Evolutionary conservation across 2,329 filamentous ascomycete genomes (phyloP), one percentile per base, ranked within the genome.

Genomic region (Fusarium armeniacum): DNA sequence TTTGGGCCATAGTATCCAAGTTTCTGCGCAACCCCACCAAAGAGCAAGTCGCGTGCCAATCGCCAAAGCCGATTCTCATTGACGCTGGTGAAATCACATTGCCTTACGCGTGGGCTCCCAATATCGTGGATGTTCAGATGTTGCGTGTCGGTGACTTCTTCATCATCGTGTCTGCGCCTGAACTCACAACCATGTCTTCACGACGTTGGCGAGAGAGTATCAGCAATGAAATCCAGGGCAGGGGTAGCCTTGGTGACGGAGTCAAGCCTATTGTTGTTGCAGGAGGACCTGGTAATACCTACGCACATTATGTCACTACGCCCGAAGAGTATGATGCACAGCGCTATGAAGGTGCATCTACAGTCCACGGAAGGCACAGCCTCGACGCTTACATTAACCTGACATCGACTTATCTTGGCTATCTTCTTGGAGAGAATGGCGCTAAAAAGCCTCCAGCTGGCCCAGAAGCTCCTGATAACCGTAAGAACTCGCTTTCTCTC

Each of bases 321-420:
- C 58, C 60, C 1, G 60, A 63, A 3, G 60, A 63, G 9, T 63
- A 63, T 22, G 58, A 63, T 56, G 30, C 43, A 0, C 60, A 63
- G 10, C n/a, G 60, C 0, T 63, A 63, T 9, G 60, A 63, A 38
- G 60, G 60, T 6, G 60, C 47, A 1, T 63, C 60, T 0, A 63
- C 60, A 1, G 28, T 63, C 0, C 60, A 63, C 3, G 60, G 60
- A 2, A 56, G 60, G 3, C 41, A 63, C 18, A 63, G 58, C 2
- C 33, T 63, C 0, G 41, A 63, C 3, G 60, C 60, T 0, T 63
- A 63, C 18, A 63, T 63, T 13, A 63, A 63, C 2, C 6, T 63
- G 0, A 63, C 60, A 0, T 26, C 60, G 1, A 56, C 24, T 0
- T 63, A 63, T 22, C 28, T 63, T 0, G 60, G 58, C 0, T 63